These are phyloP conservation scores for Aquanectria penicillioides DNA, from an alignment of 2,329 filamentous ascomycete species.

Conservation along the genomic window DNA sequence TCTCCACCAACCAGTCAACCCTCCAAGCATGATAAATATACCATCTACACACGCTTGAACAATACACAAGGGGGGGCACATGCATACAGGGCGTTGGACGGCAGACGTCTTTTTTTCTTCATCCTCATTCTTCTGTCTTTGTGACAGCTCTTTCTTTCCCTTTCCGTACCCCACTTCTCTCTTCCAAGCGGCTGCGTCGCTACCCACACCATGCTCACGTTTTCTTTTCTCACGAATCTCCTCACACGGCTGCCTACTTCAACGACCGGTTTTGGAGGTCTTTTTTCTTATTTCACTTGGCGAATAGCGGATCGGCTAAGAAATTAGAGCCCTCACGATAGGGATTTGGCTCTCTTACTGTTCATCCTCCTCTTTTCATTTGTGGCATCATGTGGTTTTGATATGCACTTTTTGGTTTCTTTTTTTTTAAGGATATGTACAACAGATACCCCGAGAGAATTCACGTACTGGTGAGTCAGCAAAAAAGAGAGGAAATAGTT, in stretches of 20 bases:
- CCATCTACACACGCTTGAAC: conserved; percentile 23
- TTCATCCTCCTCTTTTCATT: conserved; percentile 33
- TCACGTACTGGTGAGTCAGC: conserved; percentile 29
- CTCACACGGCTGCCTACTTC: not conserved
- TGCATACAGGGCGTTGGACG: conserved; percentile 38
- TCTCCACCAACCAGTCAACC: conserved; percentile 23
- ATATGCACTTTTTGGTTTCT: conserved; percentile 22
- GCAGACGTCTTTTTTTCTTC: conserved; percentile 36
- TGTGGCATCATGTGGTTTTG: conserved; percentile 27
- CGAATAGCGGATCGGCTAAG: not conserved
- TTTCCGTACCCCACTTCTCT: conserved; percentile 12
- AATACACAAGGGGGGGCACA: conserved; percentile 34
- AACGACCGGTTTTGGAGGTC: not conserved
- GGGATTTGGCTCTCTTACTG: not conserved
- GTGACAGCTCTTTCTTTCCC: not conserved
- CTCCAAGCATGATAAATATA: conserved; percentile 22
- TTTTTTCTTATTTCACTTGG: not conserved
- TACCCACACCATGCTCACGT: conserved; percentile 1
- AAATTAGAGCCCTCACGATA: not conserved
- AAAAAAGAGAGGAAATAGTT: conserved; percentile 8
- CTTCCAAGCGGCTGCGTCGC: conserved; percentile 27
- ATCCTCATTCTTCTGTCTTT: conserved; percentile 24
- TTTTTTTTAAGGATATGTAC: conserved; percentile 38
- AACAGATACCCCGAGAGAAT: conserved; percentile 44
- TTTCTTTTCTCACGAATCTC: conserved; percentile 1